Conservation (phyloP, 345 rosid species). For the Eucalyptus cloeziana region DNA sequence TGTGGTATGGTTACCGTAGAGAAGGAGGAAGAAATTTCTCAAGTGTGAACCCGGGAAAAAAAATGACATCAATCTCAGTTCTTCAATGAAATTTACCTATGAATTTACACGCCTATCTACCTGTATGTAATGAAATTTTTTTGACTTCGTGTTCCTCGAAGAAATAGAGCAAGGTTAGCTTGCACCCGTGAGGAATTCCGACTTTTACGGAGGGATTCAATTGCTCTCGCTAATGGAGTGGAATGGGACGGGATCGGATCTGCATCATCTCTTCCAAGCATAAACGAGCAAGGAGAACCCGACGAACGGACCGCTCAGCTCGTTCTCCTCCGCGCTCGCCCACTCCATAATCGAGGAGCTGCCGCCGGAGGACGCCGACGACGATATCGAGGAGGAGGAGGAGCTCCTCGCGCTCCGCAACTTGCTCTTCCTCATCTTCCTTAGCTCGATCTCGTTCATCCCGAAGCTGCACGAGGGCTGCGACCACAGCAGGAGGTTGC, state of each 20-base stretch:
- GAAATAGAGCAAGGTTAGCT: not conserved
- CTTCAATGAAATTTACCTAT: not conserved
- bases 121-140: not conserved
- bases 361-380: constrained; percentile 74
- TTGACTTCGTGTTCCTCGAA: not conserved
- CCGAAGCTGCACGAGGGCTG: constrained; percentile 20
- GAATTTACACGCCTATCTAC: not conserved
- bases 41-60: not conserved
- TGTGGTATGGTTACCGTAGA: not conserved
- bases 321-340: constrained; percentile 72
- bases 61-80: not conserved
- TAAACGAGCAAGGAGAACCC: constrained; percentile 79
- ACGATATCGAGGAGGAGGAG: constrained; percentile 77
- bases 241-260: not conserved
- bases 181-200: not conserved
- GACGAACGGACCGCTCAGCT: constrained; percentile 24
- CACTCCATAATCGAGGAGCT: constrained; percentile 90
- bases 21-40: not conserved
- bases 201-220: not conserved
- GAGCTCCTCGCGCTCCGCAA: constrained; percentile 55
- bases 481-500: not conserved
- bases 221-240: not conserved
- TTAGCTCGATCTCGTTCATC: constrained; percentile 54
- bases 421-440: constrained; percentile 68
- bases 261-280: constrained; percentile 78